phyloP scores from a whole-genome alignment of 768 basidiomycete species.

The Boletus vinaceobasis region DNA sequence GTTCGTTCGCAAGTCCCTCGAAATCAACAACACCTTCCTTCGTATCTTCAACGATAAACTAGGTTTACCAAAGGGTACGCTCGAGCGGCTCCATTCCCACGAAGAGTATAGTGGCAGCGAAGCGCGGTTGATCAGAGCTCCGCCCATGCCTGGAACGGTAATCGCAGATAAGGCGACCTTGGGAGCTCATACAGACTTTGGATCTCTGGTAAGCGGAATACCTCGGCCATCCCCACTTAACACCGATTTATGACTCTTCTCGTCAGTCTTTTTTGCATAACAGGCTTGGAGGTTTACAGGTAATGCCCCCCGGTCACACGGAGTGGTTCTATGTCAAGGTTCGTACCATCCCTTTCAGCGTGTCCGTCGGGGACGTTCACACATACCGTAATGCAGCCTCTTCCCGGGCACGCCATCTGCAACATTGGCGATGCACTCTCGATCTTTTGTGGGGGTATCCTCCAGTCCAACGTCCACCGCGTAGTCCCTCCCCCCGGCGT shows the following conservation, averaged over 20 bases:
- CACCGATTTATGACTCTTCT: not conserved
- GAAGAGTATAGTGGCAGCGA: constrained; percentile 57
- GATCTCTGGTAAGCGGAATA: constrained; percentile 50
- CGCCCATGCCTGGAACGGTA: constrained; percentile 32
- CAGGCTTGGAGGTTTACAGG: constrained; percentile 66
- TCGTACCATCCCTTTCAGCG: not conserved
- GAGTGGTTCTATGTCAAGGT: constrained; percentile 70
- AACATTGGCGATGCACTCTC: constrained; percentile 62
- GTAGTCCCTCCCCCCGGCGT: constrained; percentile 60
- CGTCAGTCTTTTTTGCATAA: constrained; percentile 65
- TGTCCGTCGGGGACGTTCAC: not conserved
- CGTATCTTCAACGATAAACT: constrained; percentile 56
- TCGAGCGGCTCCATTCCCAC: constrained; percentile 41
- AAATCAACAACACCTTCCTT: constrained; percentile 51
- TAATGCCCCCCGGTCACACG: constrained; percentile 56
- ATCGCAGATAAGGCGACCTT: constrained; percentile 39
- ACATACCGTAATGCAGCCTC: constrained; percentile 33
- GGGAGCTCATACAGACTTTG: constrained; percentile 73
- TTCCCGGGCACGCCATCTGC: constrained; percentile 56
- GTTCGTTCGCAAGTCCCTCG: constrained; percentile 56
- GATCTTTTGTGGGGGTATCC: constrained; percentile 60
- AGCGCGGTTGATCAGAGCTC: constrained; percentile 50
- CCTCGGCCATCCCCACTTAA: not conserved
- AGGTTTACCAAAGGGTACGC: constrained; percentile 47
- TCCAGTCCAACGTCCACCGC: constrained; percentile 62